These are phyloP conservation scores for Botrytis paeoniae DNA, from an alignment of 2,329 filamentous ascomycete genomes.

Conservation along the genomic window DNA sequence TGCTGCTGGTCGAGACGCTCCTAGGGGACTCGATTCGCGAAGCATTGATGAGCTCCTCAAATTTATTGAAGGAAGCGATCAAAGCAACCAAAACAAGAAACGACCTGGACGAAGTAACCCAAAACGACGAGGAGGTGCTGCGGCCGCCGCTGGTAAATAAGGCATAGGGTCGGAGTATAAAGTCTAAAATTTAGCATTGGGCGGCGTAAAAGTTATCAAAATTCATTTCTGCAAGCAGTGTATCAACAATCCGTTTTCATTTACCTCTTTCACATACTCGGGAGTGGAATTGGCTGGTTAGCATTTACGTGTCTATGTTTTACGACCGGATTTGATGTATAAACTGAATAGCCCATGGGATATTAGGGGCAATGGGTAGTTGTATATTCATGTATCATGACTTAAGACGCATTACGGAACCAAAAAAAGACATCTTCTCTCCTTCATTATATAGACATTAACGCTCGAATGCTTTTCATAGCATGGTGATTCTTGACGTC, in stretches of 20 bases:
- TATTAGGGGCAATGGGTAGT: not conserved
- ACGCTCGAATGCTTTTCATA: not conserved
- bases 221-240: constrained; percentile 14
- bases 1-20: constrained; percentile 37
- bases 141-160: constrained; percentile 15
- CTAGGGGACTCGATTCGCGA: constrained; percentile 61
- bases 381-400: constrained; percentile 11
- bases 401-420: constrained; percentile 1
- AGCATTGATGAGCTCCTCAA: constrained; percentile 91
- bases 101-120: constrained; percentile 52
- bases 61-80: constrained; percentile 81
- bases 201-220: constrained; percentile 14
- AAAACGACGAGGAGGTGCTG: constrained; percentile 48
- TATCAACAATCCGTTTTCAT: constrained; percentile 13
- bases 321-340: constrained; percentile 5
- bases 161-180: constrained; percentile 8
- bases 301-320: constrained; percentile 7
- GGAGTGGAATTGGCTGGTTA: not conserved
- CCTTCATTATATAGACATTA: not conserved
- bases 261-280: not conserved
- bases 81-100: constrained; percentile 54
- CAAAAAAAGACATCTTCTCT: constrained; percentile 14
- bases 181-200: constrained; percentile 17
- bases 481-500: not conserved
- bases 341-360: not conserved